Evolutionary conservation across 345 rosid species (phyloP).

Genomic region (Rubroshorea leprosula): DNA sequence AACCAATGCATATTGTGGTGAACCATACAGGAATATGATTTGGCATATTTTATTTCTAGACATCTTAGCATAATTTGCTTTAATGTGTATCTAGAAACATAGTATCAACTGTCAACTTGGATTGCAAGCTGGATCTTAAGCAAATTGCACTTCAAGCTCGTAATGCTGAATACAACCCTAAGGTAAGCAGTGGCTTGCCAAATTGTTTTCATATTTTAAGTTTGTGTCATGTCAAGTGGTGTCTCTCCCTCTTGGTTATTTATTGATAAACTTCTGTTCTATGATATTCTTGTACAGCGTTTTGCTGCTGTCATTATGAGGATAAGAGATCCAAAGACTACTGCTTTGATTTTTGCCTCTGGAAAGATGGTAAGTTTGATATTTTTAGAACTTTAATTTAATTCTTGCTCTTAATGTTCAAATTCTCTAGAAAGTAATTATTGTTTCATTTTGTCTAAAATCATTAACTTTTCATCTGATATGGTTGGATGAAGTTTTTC

Average conservation of each 20-base stretch:
- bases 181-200: slow-evolving; percentile 27
- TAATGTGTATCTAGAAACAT: slow-evolving; percentile 43
- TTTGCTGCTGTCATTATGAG: slow-evolving; percentile 91
- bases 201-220: not conserved
- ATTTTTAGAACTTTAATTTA: no score
- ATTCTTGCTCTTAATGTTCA: not conserved
- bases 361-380: slow-evolving; percentile 63
- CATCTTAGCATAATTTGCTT: no score
- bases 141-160: slow-evolving; percentile 73
- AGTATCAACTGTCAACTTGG: slow-evolving; percentile 73
- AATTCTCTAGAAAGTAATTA: not conserved
- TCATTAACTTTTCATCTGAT: no score
- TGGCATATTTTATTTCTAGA: no score
- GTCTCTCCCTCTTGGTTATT: no score
- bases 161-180: slow-evolving; percentile 81
- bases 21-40: no score
- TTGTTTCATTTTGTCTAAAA: no score
- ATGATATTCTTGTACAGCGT: slow-evolving; percentile 40
- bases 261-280: not conserved
- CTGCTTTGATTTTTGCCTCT: slow-evolving; percentile 76
- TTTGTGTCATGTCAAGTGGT: not conserved
- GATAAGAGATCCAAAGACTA: slow-evolving; percentile 77
- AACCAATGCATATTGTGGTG: no score
- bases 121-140: slow-evolving; percentile 77
- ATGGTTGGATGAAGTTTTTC: no score